Conservation (phyloP, 169 alveolate genomes). For the Cryptosporidium parvum region DNA sequence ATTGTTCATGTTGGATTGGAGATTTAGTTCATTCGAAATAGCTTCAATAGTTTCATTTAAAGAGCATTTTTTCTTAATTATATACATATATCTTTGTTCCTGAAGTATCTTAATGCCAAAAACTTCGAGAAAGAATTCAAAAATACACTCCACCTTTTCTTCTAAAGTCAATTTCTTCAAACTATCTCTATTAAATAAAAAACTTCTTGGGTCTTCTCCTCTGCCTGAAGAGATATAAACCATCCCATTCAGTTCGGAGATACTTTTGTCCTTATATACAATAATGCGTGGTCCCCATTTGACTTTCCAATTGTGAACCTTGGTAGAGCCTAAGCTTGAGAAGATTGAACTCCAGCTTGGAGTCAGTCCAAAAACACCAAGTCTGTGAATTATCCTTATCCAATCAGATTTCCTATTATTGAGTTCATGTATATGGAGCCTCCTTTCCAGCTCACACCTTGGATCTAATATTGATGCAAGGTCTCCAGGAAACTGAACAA, state of each 20-base stretch:
- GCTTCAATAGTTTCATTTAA: neutral
- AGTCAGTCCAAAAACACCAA: slow-evolving; percentile 25
- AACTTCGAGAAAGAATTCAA: slow-evolving; percentile 28
- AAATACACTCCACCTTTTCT: slow-evolving; percentile 26
- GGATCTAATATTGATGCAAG: slow-evolving; percentile 35
- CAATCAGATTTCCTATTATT: slow-evolving; percentile 12
- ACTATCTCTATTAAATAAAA: slow-evolving; percentile 9
- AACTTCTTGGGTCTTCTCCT: slow-evolving; percentile 23
- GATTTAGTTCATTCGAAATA: slow-evolving; percentile 4
- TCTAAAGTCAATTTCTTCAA: neutral
- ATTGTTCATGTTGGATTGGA: slow-evolving; percentile 15
- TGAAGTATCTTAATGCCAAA: slow-evolving; percentile 4
- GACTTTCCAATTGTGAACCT: neutral
- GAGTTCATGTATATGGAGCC: slow-evolving; percentile 8
- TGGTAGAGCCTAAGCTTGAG: neutral
- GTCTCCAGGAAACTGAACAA: slow-evolving; percentile 37
- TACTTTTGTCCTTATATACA: neutral
- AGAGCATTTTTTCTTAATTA: neutral
- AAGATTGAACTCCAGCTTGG: slow-evolving; percentile 50
- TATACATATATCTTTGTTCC: neutral
- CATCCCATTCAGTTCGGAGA: neutral
- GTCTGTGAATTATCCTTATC: neutral
- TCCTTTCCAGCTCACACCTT: slow-evolving; percentile 27
- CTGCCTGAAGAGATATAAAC: slow-evolving; percentile 47
- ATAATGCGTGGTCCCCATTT: slow-evolving; percentile 47